phyloP scores from a whole-genome alignment of 331 rosid genomes.

The Spiraea crenata region DNA sequence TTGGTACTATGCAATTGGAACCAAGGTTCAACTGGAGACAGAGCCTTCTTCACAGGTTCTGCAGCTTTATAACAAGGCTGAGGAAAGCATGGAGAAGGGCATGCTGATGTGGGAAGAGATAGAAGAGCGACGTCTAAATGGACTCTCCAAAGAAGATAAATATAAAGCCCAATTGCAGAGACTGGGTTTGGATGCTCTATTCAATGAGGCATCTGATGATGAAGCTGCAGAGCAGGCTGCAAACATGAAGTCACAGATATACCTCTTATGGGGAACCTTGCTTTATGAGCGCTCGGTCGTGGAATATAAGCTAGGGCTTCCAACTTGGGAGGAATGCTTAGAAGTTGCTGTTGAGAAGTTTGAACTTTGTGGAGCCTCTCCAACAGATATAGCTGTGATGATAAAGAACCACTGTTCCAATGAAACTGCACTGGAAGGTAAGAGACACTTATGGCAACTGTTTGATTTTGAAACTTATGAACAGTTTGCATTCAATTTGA shows the following conservation, averaged over 20 bases:
- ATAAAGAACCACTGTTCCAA: conserved; percentile 80
- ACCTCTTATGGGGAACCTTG: conserved; percentile 89
- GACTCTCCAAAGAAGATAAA: conserved; percentile 70
- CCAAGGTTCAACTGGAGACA: conserved; percentile 45
- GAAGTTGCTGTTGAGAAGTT: conserved; percentile 92
- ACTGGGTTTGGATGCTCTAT: conserved; percentile 59
- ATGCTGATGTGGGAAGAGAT: conserved; percentile 82
- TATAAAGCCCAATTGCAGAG: conserved; percentile 53
- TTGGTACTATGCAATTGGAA: conserved; percentile 68
- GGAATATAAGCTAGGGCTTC: conserved; percentile 71
- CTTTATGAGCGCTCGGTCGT: conserved; percentile 89
- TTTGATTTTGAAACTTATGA: conserved; percentile 17
- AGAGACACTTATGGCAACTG: conserved; percentile 9
- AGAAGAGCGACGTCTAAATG: conserved; percentile 77
- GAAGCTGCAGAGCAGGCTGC: conserved; percentile 74
- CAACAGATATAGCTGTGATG: conserved; percentile 90
- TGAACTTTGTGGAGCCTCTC: conserved; percentile 94
- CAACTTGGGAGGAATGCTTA: conserved; percentile 96
- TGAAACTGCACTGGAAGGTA: conserved; percentile 87
- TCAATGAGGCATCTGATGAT: conserved; percentile 58
- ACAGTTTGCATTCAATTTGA: conserved; percentile 14
- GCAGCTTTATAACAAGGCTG: conserved; percentile 81
- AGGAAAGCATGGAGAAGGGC: conserved; percentile 92
- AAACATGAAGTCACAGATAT: conserved; percentile 74
- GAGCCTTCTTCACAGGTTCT: conserved; percentile 62